A percentile compares a stretch with the other conserved stretches of the same genome.
These are phyloP conservation scores for Boletales sp. DNA, from an alignment of 768 basidiomycete species.

Conservation along the genomic window DNA sequence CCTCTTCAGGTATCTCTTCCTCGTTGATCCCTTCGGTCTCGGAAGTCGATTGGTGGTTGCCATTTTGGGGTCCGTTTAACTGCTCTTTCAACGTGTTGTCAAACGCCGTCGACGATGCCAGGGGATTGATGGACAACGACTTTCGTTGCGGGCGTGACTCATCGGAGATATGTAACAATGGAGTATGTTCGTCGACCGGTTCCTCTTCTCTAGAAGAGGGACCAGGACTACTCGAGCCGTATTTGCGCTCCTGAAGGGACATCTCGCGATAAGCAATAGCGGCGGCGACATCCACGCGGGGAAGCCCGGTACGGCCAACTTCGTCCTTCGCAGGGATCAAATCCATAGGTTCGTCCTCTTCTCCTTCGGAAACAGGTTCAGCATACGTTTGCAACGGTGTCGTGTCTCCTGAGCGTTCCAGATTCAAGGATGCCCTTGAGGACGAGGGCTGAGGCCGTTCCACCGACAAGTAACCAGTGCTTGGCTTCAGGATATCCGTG, in stretches of 20 bases:
- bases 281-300: slow-evolving; percentile 69
- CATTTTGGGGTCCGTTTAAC: slow-evolving; percentile 37
- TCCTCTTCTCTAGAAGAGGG: slow-evolving; percentile 19
- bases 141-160: slow-evolving; percentile 19
- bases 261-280: slow-evolving; percentile 86
- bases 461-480: slow-evolving; percentile 72
- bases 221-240: slow-evolving; percentile 6
- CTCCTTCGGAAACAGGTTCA: slow-evolving; percentile 94
- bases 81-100: slow-evolving; percentile 80
- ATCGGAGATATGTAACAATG: slow-evolving; percentile 32
- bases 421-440: slow-evolving; percentile 46
- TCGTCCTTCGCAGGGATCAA: slow-evolving; percentile 76
- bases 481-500: slow-evolving; percentile 90
- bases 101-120: slow-evolving; percentile 79
- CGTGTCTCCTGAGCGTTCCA: slow-evolving; percentile 40
- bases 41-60: slow-evolving; percentile 18
- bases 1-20: slow-evolving; percentile 38
- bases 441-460: slow-evolving; percentile 61
- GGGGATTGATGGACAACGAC: slow-evolving; percentile 73
- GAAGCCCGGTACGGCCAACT: slow-evolving; percentile 73
- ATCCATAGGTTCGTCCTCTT: slow-evolving; percentile 78
- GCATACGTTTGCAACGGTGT: slow-evolving; percentile 53
- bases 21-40: slow-evolving; percentile 36
- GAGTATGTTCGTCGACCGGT: slow-evolving; percentile 33
- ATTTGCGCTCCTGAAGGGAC: slow-evolving; percentile 54